Conservation (phyloP, 352 stramenopile genomes). For the Phytophthora capsici region DNA sequence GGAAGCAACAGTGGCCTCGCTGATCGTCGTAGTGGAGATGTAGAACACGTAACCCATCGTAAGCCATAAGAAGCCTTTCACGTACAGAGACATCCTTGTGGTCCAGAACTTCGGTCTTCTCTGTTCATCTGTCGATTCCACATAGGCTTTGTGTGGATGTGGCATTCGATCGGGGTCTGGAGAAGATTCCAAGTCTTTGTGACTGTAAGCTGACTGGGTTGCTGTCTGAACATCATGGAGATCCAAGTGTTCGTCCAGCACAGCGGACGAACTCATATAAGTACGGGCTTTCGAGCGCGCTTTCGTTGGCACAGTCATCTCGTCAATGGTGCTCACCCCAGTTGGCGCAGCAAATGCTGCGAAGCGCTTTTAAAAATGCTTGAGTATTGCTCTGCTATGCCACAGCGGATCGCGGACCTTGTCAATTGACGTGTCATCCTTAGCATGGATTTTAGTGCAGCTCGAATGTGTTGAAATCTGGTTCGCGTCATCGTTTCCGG, state of each 20-base stretch:
- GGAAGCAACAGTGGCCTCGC: constrained; percentile 42
- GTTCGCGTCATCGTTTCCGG: not conserved
- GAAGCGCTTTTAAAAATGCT: not conserved
- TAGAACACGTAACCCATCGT: constrained; percentile 69
- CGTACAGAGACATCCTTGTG: constrained; percentile 43
- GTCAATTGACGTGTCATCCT: not conserved
- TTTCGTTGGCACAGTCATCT: constrained; percentile 7
- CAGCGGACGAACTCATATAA: too few species aligned
- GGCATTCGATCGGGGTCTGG: constrained; percentile 48
- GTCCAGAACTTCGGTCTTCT: constrained; percentile 34
- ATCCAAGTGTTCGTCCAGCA: constrained; percentile 44
- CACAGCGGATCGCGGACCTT: not conserved
- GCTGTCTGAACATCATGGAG: constrained; percentile 28
- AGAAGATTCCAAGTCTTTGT: constrained; percentile 34
- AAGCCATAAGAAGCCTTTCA: constrained; percentile 76
- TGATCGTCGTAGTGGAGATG: constrained; percentile 56
- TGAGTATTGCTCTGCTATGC: constrained; percentile 3
- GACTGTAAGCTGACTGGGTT: constrained; percentile 16
- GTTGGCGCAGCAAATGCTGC: not conserved
- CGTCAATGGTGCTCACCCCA: constrained; percentile 6
- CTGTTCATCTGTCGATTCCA: constrained; percentile 34
- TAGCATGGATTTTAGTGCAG: not conserved
- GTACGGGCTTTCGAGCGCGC: not conserved
- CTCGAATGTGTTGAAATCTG: not conserved
- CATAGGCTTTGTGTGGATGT: constrained; percentile 64